Base-by-base conservation (phyloP, 2,329 filamentous ascomycete genomes). In the Arthrinium phaeospermum region DNA sequence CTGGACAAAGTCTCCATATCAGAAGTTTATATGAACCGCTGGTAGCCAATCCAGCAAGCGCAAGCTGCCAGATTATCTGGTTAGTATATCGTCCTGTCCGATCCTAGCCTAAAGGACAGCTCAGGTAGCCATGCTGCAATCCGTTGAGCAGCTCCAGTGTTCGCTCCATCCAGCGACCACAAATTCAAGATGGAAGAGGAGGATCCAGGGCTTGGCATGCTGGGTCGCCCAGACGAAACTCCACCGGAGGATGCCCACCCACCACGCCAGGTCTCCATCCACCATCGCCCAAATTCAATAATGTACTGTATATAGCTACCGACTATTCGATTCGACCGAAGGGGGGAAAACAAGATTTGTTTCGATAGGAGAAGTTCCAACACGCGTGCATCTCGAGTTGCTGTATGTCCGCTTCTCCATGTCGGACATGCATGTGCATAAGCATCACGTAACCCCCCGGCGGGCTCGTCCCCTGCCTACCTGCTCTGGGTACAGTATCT, bases 261-360 rank as follows among this genome's bases (percentile, higher is more conserved):
- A 61, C 53, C 27, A 61, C 30, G 53, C 53, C 53, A 34, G 53
- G 51, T 49, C 27, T 57, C 51, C 51, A 57, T 57, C 51, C 51
- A 57, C 53, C 30, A 37, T 34, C 30, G 16, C 53, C 22, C 51
- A 30, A 37, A 37, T 53, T 22, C 30, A 57, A 34, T 16, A 34
- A 61, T 30, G 27, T 34, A 61, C 30, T 61, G 30, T 22, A 34
- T 61, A 22, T 12, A 37, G 19, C 14, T 61, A 22, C 53, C 53
- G 53, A 37, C 30, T 34, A 10, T 22, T 61, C 53, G 53, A 16
- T 30, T 22, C 19, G 4, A 61, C 7, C 30, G 34, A 37, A 22
- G 10, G 30, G 30, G 53, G 30, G 16, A 61, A 61, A 61, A 22
- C 53, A 61, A 30, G 53, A 37, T 61, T 61, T 61, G 22, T 37